Evolutionary conservation across 192 early-diverging fungal species (phyloP), one percentile per base, ranked within the genome.

Genomic region (Podila clonocystis): DNA sequence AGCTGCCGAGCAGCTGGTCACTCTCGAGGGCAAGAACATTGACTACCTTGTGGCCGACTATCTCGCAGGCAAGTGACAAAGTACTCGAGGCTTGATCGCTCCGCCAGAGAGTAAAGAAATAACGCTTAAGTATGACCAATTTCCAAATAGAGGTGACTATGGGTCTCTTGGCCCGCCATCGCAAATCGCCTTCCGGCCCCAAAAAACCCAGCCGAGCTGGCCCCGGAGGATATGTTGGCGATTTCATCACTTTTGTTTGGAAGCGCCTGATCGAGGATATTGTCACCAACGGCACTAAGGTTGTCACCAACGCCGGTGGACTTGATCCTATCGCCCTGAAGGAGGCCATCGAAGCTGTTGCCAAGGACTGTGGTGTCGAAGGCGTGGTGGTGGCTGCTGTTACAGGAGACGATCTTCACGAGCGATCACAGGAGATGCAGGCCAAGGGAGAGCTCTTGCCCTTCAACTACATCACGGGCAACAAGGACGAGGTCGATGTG

Each of bases 251-350:
- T 2, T 76, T 86, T 41, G 91, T 91, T 6, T 75, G 89, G 60
- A 75, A 73, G 30, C 69, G 70, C 33, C 67, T 88, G 2, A 68
- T 87, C 31, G 84, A 84, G 5, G 80, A 83, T 55, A 66, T 92
- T 48, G 65, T 85, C 34, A 87, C 89, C 62, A 82, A 87, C 58
- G 83, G 84, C 26, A 90, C 85, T 33, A 90, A 87, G 63, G 71
- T 92, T 59, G 82, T 92, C 69, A 92, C 91, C 9, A 92, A 92
- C 71, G 91, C 91, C 20, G 91, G 91, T 69, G 90, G 85, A 15
- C 79, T 91, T 22, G 90, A 90, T 45, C 91, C 91, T 29, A 38
- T 89, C 22, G 87, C 87, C 11, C 86, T 86, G 58, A 92, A 92
- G 67, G 74, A 74, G n/a, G 91, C 91, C 1, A 90, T 92, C 59